Conservation (phyloP, 371 early-diverging fungal species). For the Mucor lusitanicus region DNA sequence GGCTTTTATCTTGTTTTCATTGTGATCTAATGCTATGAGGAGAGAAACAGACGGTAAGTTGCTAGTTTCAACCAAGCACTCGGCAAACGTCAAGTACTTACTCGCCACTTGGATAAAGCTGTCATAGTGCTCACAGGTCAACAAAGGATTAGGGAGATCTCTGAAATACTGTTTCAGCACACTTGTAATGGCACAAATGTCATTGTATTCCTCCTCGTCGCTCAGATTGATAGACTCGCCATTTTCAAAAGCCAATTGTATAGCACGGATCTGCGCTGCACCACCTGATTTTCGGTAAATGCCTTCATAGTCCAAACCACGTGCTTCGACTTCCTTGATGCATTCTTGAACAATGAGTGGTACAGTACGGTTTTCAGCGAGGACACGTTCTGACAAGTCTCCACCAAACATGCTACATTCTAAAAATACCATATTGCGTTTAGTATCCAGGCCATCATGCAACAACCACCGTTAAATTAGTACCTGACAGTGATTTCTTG, state of each 20-base stretch:
- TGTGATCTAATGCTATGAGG: constrained; percentile 12
- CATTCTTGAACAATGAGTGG: constrained; percentile 81
- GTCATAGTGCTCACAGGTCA: constrained; percentile 79
- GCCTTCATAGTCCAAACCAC: constrained; percentile 84
- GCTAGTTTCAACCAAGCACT: neutral
- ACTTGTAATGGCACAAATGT: constrained; percentile 82
- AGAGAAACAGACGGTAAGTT: neutral
- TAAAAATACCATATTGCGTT: neutral
- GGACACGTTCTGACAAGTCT: constrained; percentile 29
- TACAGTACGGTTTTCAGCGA: constrained; percentile 40
- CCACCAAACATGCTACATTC: constrained; percentile 35
- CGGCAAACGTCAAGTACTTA: constrained; percentile 23
- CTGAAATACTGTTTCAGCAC: constrained; percentile 95
- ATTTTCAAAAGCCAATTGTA: constrained; percentile 59
- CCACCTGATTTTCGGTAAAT: constrained; percentile 94
- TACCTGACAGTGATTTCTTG: constrained; percentile 8
- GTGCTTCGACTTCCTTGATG: constrained; percentile 75
- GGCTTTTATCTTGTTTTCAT: constrained; percentile 20
- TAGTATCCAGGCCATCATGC: neutral
- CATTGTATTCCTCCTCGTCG: constrained; percentile 57
- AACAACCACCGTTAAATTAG: neutral
- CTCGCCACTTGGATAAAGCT: constrained; percentile 71
- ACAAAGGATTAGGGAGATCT: constrained; percentile 88
- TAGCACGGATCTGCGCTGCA: constrained; percentile 76
- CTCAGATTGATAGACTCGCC: constrained; percentile 54